Base-by-base conservation (phyloP, 352 stramenopile genomes). In the Phytophthora fragariae region DNA sequence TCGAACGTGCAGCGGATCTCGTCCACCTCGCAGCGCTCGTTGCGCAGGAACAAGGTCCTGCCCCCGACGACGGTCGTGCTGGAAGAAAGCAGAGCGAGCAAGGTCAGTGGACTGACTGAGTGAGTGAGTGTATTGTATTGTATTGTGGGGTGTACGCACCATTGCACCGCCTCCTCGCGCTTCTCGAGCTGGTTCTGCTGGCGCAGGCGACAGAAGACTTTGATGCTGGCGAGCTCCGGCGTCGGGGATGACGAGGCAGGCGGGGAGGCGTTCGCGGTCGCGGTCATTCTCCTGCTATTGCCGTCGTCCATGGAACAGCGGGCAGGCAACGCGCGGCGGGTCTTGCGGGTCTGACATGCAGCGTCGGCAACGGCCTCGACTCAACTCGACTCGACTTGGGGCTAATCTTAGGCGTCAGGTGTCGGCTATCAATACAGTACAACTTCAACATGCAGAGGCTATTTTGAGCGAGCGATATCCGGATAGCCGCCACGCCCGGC, bases 181-280 rank as follows among this genome's bases (percentile, higher is more conserved):
- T 85, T 90, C 62, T 94, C 88, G 27, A 91, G 76, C 41, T 83
- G 70, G 65, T 95, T 97, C 67, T 94, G 84, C 44, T 92, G 88
- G 9, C 88, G 83, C 14, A 97, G 76, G 3, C 91, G 85, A 24
- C 88, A 96, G 35, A 84, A 92, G 10, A 96, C 86, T 47, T 89
- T 85, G 70, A 97, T 94, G 59, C 68, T 76, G 44, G 72, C 57
- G 9, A 79, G 46, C 41, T 76, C 72, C 0, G 65, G 59, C n/a
- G 64, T 29, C 19, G 50, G 27, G 37, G 37, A 17, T 9, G 37
- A 44, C 37, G 37, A 44, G 37, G 37, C 37, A 44, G 37, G 37
- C 46, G 71, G 35, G 19, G 66, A 56, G 67, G 52, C 54, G 31
- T 35, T 72, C 21, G 59, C 64, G 21, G 57, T 68, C 29, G 59